These are phyloP conservation scores for Kentomonas sorsogonicus DNA, from an alignment of 208 protist genomes.

Conservation along the genomic window DNA sequence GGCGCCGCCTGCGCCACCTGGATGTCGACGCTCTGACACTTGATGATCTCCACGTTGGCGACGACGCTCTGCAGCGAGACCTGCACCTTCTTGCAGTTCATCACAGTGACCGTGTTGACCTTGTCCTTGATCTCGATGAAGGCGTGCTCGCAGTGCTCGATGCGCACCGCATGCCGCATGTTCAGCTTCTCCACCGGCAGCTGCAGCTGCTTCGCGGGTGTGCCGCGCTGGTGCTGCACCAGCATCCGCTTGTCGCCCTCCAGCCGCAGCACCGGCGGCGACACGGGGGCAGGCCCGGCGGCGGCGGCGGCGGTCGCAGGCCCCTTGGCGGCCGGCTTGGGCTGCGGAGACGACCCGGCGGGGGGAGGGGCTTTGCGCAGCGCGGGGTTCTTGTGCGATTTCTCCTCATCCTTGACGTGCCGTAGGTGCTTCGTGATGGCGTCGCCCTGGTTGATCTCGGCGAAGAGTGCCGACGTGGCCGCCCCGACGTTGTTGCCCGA, in stretches of 20 bases:
- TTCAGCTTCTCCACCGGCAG: constrained; percentile 47
- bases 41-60: constrained; percentile 63
- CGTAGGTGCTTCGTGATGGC: constrained; percentile 64
- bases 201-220: constrained; percentile 22
- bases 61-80: constrained; percentile 63
- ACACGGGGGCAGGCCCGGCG: not conserved
- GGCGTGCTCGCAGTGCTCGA: constrained; percentile 60
- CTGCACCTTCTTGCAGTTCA: constrained; percentile 69
- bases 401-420: constrained; percentile 67
- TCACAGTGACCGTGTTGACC: constrained; percentile 69
- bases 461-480: constrained; percentile 54
- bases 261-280: constrained; percentile 31
- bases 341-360: too few species aligned
- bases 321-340: too few species aligned
- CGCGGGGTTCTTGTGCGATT: constrained; percentile 75
- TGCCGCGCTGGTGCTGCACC: constrained; percentile 54
- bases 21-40: constrained; percentile 54
- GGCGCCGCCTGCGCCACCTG: constrained; percentile 54
- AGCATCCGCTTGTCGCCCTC: constrained; percentile 73
- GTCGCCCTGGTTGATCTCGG: constrained; percentile 53
- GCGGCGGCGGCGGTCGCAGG: constrained; percentile 1
- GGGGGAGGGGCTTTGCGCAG: too few species aligned
- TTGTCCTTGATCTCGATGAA: constrained; percentile 67
- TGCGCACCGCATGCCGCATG: constrained; percentile 72
- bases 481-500: constrained; percentile 18